Percentiles rank a stretch among this genome's conserved stretches.
These are phyloP conservation scores for Russula vinacea DNA, from an alignment of 768 basidiomycete species.

Conservation along the genomic window DNA sequence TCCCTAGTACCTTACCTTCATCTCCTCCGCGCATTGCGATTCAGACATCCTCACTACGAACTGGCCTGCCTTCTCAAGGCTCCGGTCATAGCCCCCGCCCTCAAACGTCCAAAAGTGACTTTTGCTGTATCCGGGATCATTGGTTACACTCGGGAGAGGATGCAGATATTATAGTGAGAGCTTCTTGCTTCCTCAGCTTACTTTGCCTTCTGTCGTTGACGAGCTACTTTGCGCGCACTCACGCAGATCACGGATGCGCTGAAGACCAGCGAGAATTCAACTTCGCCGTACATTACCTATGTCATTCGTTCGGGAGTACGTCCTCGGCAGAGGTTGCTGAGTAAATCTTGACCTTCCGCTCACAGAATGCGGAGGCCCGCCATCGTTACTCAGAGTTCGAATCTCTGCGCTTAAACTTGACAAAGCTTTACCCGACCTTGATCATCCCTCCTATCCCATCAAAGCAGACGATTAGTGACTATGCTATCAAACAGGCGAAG, in stretches of 20 bases:
- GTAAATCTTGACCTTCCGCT: constrained; percentile 11
- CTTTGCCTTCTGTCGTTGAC: neutral
- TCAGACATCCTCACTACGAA: constrained; percentile 36
- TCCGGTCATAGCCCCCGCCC: constrained; percentile 50
- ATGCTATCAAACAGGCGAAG: constrained; percentile 94
- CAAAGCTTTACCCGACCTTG: constrained; percentile 88
- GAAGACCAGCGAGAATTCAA: constrained; percentile 89
- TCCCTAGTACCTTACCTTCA: constrained; percentile 46
- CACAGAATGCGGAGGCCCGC: constrained; percentile 72
- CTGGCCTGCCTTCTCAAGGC: constrained; percentile 54
- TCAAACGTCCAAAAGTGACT: constrained; percentile 65
- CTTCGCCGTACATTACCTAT: constrained; percentile 90
- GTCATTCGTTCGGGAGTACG: constrained; percentile 84
- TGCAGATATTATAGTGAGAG: constrained; percentile 69
- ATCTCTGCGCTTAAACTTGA: constrained; percentile 77
- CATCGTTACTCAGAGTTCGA: constrained; percentile 98
- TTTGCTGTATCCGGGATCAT: constrained; percentile 72
- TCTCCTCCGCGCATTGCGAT: constrained; percentile 32
- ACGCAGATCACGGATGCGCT: constrained; percentile 87
- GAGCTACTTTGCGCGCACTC: neutral
- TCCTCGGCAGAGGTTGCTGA: constrained; percentile 13
- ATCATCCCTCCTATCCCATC: constrained; percentile 98
- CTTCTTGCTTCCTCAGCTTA: neutral
- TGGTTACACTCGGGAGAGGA: constrained; percentile 81
- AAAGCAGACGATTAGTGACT: constrained; percentile 93